Evolutionary conservation across 495 filamentous ascomycete genomes (phyloP).

Genomic region (Lophium mytilinum): DNA sequence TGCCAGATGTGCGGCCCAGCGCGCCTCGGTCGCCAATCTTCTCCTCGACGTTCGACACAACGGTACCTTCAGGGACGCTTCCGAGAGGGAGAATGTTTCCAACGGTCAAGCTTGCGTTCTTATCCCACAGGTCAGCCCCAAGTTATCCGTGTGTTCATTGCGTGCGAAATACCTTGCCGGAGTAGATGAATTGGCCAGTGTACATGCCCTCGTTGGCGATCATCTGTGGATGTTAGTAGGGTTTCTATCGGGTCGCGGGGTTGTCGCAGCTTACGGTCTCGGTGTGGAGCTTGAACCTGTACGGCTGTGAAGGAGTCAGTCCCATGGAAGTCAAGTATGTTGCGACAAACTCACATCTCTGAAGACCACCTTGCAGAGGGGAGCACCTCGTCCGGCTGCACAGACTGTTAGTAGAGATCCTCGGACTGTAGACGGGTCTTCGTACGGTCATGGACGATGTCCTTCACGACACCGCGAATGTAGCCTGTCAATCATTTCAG

Average conservation of each 20-base stretch:
- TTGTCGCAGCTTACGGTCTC: too few relatives aligned
- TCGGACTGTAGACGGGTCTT: not conserved
- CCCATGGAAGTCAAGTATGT: conserved; percentile 76
- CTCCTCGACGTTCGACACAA: conserved; percentile 98
- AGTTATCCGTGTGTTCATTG: too few relatives aligned
- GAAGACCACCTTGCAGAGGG: conserved; percentile 92
- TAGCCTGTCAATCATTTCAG: conserved; percentile 38
- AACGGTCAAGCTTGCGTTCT: conserved; percentile 84
- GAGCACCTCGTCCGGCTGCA: conserved; percentile 54
- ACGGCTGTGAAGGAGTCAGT: conserved; percentile 27
- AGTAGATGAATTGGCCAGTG: conserved; percentile 97
- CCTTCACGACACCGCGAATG: conserved; percentile 92
- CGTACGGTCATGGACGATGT: conserved; percentile 93
- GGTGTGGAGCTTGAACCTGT: too few relatives aligned
- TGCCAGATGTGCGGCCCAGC: conserved; percentile 92
- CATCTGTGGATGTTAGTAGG: conserved; percentile 55
- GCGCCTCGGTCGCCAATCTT: conserved; percentile 94
- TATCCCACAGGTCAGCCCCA: too few relatives aligned
- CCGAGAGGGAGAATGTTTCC: conserved; percentile 93
- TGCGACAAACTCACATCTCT: conserved; percentile 47
- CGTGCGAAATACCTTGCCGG: conserved; percentile 55
- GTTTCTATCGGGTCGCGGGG: too few relatives aligned
- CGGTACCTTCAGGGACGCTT: conserved; percentile 95
- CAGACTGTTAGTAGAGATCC: conserved; percentile 3
- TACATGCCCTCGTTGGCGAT: conserved; percentile 99